These are phyloP conservation scores for Waltergamsia citrina DNA, from an alignment of 2,329 filamentous ascomycete species.

Conservation along the genomic window DNA sequence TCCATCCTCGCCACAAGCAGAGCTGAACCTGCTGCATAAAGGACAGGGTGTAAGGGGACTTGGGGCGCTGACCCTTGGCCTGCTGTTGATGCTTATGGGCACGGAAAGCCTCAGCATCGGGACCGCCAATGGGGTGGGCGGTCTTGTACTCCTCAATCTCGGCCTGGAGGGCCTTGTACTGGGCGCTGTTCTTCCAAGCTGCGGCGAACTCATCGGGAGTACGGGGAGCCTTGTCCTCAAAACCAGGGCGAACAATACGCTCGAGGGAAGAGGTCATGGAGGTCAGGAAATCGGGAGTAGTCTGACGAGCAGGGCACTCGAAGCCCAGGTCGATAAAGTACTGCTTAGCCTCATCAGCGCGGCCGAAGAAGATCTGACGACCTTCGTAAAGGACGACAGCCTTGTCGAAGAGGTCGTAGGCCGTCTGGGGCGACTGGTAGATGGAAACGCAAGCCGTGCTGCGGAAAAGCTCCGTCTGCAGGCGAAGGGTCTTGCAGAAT, in stretches of 20 bases:
- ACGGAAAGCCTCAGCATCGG: conserved; percentile 48
- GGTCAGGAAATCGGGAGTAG: conserved; percentile 63
- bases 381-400: conserved; percentile 49
- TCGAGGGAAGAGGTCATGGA: conserved; percentile 55
- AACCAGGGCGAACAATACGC: conserved; percentile 45
- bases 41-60: conserved; percentile 78
- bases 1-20: conserved; percentile 74
- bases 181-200: conserved; percentile 45
- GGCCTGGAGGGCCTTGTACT: conserved; percentile 38
- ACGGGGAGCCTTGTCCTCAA: conserved; percentile 44
- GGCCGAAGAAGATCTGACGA: conserved; percentile 55
- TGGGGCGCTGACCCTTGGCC: conserved; percentile 48
- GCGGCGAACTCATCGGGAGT: conserved; percentile 53
- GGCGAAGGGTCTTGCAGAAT: conserved; percentile 61
- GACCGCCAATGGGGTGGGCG: conserved; percentile 41
- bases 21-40: conserved; percentile 66
- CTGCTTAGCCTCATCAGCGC: conserved; percentile 45
- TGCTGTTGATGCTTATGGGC: conserved; percentile 44
- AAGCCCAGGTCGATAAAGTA: conserved; percentile 63
- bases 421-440: conserved; percentile 58
- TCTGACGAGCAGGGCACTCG: conserved; percentile 55
- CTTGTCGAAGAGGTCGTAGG: conserved; percentile 58
- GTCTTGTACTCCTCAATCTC: conserved; percentile 48
- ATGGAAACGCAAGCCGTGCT: conserved; percentile 62
- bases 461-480: conserved; percentile 57